Evolutionary conservation across 345 rosid genomes (phyloP).

Genomic region (Rubroshorea leprosula): DNA sequence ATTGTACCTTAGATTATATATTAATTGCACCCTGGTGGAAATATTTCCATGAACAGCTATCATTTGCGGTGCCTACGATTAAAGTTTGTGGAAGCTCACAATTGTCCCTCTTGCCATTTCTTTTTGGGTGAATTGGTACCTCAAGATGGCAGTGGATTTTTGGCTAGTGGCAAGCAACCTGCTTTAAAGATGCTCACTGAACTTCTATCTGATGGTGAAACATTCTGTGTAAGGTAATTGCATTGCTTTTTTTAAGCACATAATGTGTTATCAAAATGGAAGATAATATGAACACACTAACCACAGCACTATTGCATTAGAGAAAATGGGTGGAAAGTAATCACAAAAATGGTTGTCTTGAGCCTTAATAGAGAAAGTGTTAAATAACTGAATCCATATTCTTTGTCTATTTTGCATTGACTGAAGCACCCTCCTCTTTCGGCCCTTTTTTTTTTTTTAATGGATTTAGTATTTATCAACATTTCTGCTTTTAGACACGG

Average conservation of each 20-base stretch:
- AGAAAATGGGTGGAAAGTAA: too few species aligned
- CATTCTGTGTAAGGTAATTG: constrained; percentile 39
- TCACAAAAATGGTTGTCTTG: too few species aligned
- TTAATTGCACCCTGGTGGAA: constrained; percentile 6
- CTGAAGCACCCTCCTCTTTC: too few species aligned
- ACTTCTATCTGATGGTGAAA: constrained; percentile 37
- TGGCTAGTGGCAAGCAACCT: constrained; percentile 39
- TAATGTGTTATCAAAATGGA: neutral
- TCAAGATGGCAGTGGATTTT: constrained; percentile 21
- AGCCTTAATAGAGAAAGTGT: too few species aligned
- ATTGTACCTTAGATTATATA: too few species aligned
- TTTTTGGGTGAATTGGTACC: constrained; percentile 21
- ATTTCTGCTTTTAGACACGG: neutral
- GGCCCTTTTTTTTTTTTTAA: neutral
- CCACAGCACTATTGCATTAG: too few species aligned
- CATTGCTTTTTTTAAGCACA: neutral
- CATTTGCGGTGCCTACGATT: constrained; percentile 45
- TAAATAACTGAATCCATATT: too few species aligned
- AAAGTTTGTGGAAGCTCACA: constrained; percentile 19
- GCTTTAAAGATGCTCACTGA: constrained; percentile 35
- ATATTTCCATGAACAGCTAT: constrained; percentile 42
- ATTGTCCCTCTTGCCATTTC: constrained; percentile 45
- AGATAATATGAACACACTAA: too few species aligned
- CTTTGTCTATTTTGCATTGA: too few species aligned
- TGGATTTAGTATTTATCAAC: neutral